A percentile compares a stretch with the other conserved stretches of the same genome.
phyloP scores from a whole-genome alignment of 1,139 yeast genomes.

The Geotrichum reessii region DNA sequence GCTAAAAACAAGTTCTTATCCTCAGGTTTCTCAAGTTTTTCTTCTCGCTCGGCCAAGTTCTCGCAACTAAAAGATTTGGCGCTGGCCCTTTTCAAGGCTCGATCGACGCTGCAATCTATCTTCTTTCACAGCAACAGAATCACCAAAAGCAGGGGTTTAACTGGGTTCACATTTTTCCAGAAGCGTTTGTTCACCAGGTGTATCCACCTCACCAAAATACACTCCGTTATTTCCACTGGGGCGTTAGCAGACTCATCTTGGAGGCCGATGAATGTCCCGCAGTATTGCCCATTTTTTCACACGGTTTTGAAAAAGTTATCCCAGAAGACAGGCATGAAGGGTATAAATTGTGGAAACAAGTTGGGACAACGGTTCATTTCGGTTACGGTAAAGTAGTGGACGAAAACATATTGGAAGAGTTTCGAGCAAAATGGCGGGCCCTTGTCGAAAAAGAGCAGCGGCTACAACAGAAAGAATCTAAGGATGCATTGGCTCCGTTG shows the following conservation, averaged over 20 bases:
- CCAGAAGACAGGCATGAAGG: slow-evolving; percentile 57
- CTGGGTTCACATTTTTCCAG: slow-evolving; percentile 96
- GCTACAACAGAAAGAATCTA: slow-evolving; percentile 4
- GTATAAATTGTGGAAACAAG: slow-evolving; percentile 44
- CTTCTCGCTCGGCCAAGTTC: slow-evolving; percentile 81
- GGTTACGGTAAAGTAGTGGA: slow-evolving; percentile 68
- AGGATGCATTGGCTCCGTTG: not conserved
- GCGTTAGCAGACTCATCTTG: slow-evolving; percentile 72
- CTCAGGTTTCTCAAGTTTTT: slow-evolving; percentile 35
- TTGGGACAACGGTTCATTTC: slow-evolving; percentile 55
- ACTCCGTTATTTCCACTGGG: slow-evolving; percentile 96
- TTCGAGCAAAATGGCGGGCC: slow-evolving; percentile 61
- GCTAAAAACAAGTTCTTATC: not conserved
- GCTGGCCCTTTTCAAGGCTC: slow-evolving; percentile 90
- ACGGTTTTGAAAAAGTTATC: slow-evolving; percentile 81
- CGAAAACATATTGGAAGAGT: slow-evolving; percentile 53
- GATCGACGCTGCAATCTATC: slow-evolving; percentile 78
- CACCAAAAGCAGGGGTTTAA: slow-evolving; percentile 42
- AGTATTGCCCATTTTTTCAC: slow-evolving; percentile 79
- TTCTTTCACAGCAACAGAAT: slow-evolving; percentile 48
- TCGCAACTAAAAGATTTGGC: slow-evolving; percentile 84
- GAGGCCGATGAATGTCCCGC: slow-evolving; percentile 83
- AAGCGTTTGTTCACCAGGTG: slow-evolving; percentile 85
- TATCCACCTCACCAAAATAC: slow-evolving; percentile 73
- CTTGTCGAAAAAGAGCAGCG: slow-evolving; percentile 47